phyloP scores from a whole-genome alignment of 306 rosid species.

The Crotalaria pallida region DNA sequence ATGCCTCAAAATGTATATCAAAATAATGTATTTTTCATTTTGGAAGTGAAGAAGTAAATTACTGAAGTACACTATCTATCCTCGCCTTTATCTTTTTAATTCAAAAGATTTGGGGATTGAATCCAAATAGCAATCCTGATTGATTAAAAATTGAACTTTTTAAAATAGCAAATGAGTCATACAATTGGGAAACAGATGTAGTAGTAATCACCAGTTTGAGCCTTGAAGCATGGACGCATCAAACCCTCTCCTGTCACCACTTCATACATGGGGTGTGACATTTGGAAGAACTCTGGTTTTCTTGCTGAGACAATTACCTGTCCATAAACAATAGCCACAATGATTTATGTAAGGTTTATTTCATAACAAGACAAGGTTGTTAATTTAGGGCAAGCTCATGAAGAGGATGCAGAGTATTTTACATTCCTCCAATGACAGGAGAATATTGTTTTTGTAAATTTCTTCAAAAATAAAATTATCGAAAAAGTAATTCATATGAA shows the following conservation, averaged over 20 bases:
- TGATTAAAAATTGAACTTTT: background rate
- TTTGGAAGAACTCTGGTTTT: constrained; percentile 97
- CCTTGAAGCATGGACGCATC: constrained; percentile 96
- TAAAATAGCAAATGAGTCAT: background rate
- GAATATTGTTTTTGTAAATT: background rate
- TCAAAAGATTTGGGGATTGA: background rate
- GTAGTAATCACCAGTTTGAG: constrained; percentile 57
- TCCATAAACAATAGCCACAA: constrained; percentile 1
- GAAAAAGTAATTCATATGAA: background rate
- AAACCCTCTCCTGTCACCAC: constrained; percentile 96
- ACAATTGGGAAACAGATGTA: background rate
- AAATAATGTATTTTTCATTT: background rate
- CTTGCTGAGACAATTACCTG: constrained; percentile 95
- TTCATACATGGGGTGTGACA: constrained; percentile 90
- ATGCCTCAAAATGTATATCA: background rate
- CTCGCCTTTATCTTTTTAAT: background rate
- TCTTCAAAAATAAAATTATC: constrained; percentile 17
- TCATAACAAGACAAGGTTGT: background rate
- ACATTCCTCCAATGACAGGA: constrained; percentile 1
- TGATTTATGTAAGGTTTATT: constrained; percentile 9
- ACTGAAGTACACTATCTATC: background rate
- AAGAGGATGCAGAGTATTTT: background rate
- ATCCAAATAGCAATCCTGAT: background rate
- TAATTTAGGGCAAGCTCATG: background rate
- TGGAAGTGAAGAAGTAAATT: background rate